phyloP scores from a whole-genome alignment of 768 basidiomycete genomes.

The Clitopilus passeckerianus region DNA sequence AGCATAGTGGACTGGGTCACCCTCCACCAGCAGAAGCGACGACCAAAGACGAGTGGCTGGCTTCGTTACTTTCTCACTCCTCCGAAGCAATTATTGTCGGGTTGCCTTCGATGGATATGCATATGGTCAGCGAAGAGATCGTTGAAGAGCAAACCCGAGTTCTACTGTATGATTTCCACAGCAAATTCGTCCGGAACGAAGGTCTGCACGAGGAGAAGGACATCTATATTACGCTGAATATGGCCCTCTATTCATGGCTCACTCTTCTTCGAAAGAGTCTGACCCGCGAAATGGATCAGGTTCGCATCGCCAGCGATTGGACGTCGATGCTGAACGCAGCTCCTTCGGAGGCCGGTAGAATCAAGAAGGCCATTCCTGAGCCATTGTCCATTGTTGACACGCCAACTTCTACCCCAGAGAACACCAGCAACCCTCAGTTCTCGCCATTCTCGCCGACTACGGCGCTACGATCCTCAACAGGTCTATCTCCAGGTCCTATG shows the following conservation, averaged over 20 bases:
- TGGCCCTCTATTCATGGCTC: constrained; percentile 78
- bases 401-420: constrained; percentile 22
- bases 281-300: constrained; percentile 74
- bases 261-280: constrained; percentile 73
- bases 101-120: constrained; percentile 76
- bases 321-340: constrained; percentile 32
- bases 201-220: constrained; percentile 59
- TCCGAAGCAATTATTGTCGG: constrained; percentile 74
- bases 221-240: constrained; percentile 83
- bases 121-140: constrained; percentile 70
- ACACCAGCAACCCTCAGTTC: constrained; percentile 10
- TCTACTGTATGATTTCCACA: constrained; percentile 69
- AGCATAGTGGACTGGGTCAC: constrained; percentile 59
- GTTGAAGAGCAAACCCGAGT: constrained; percentile 30
- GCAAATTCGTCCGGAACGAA: constrained; percentile 53
- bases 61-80: constrained; percentile 52
- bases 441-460: constrained; percentile 21
- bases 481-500: constrained; percentile 12
- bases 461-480: constrained; percentile 12
- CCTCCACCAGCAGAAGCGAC: constrained; percentile 30
- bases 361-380: constrained; percentile 36
- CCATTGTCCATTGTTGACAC: constrained; percentile 21
- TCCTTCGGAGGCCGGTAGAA: constrained; percentile 17
- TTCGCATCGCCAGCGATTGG: constrained; percentile 52
- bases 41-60: constrained; percentile 56